Base-by-base conservation (phyloP, 176 grass and related monocot species). In the Elymus sibiricus region DNA sequence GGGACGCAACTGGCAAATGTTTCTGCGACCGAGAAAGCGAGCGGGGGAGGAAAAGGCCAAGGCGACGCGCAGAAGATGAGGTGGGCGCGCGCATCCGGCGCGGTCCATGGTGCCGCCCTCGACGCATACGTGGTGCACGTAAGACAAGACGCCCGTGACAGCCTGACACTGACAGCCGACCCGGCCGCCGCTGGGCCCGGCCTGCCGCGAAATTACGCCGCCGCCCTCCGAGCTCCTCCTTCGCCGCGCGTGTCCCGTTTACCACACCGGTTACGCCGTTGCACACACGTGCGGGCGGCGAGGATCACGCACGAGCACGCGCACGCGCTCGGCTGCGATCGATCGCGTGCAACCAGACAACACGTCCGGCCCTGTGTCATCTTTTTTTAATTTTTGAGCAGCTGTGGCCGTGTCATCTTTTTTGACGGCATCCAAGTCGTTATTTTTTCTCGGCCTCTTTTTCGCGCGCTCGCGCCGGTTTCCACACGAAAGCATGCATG, bases 81-180 rank as follows among this genome's bases (percentile, higher is more conserved):
- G 47, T 67, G 75, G 85, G 38, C 53, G 42, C 60, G 40, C 9
- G 49, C 49, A 56, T 56, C 67, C 16, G 67, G 31, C 32, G 9
- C 32, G 9, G 31, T 15, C 69, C 79, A 86, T 86, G 84, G 27
- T 12, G 67, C 67, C 16, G 47, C 47, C 47, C 14, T 51, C 47
- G 47, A 51, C 7, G 53, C 19, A 22, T 76, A 82, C 42, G 79
- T 82, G 79, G 56, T 66, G 89, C 79, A 66, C 5, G 84, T 64
- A 67, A 58, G 80, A 80, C 75, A 61, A 84, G 74, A 15, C 67
- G 28, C 25, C 88, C 73, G 79, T 86, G 82, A 80, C 82, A 7
- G 14, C 14, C 46, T 49, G 29, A 29, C 29, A 29, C 29, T 29
- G 13, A 47, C 46, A 49, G 46, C 14, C 14, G 46, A 16, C 46